Evolutionary conservation across 768 basidiomycete genomes (phyloP).

Genomic region (Pisolithus sp.): DNA sequence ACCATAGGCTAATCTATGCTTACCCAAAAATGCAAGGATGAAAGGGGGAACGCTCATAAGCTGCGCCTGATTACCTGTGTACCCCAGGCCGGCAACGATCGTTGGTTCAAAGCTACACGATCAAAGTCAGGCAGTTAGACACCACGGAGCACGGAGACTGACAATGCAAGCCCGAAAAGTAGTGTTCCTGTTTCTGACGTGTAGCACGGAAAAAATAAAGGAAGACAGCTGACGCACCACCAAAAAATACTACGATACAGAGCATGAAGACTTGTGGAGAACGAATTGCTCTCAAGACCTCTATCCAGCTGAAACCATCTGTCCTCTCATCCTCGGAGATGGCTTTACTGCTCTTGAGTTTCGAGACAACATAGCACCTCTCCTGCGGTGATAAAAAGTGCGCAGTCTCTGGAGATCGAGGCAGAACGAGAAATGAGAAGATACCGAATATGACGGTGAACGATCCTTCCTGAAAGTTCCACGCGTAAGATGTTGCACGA

Average conservation of each 20-base stretch:
- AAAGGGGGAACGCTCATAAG: slow-evolving; percentile 59
- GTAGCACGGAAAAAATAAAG: background rate
- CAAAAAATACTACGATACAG: slow-evolving; percentile 45
- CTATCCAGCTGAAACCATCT: slow-evolving; percentile 51
- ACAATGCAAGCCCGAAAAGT: slow-evolving; percentile 18
- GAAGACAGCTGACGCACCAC: slow-evolving; percentile 31
- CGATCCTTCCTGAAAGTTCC: slow-evolving; percentile 40
- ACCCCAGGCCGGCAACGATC: slow-evolving; percentile 60
- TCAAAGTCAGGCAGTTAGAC: slow-evolving; percentile 30
- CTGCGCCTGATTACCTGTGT: slow-evolving; percentile 46
- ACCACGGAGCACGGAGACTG: slow-evolving; percentile 10
- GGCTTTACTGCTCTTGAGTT: slow-evolving; percentile 21
- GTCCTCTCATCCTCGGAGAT: slow-evolving; percentile 34
- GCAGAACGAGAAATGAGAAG: slow-evolving; percentile 42
- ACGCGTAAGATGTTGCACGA: background rate
- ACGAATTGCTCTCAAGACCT: slow-evolving; percentile 42
- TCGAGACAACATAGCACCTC: slow-evolving; percentile 37
- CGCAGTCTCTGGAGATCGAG: slow-evolving; percentile 37
- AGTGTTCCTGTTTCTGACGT: slow-evolving; percentile 11
- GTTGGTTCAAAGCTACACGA: slow-evolving; percentile 60
- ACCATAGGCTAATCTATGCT: slow-evolving; percentile 12
- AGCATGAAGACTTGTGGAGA: slow-evolving; percentile 53
- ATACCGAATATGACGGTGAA: slow-evolving; percentile 58
- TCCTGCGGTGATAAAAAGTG: slow-evolving; percentile 48
- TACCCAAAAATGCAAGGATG: slow-evolving; percentile 42